Evolutionary conservation across 106 monocot genomes (phyloP), one percentile per base, ranked within the genome.

Genomic region (Xerophyta viscosa): DNA sequence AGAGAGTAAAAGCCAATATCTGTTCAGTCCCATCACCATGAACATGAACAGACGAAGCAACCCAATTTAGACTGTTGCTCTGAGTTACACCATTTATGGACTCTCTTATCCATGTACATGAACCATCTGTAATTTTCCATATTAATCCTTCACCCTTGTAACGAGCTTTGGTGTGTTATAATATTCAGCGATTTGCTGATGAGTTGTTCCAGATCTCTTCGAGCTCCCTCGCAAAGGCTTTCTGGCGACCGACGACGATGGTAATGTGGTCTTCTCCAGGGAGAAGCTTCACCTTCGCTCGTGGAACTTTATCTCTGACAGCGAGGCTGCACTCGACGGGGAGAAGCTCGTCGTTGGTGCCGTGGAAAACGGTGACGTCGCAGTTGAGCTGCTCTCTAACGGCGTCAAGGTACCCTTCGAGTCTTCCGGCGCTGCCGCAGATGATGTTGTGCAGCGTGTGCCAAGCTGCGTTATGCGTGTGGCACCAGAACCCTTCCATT

Each of bases 391-490:
- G 60, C 31, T 78, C 74, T 24, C 74, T 31, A 6, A 81, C 74
- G 1, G 60, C 29, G 33, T 78, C 87, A 0, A 87, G 71, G 58
- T 74, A 81, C 29, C 59, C 41, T 46, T 87, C 86, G 27, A 87
- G 49, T 64, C 77, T 87, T 8, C 60, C 57, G 0, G 67, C 87
- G 31, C 77, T 81, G 39, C 81, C 87, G 48, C 81, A 87, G 37
- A 87, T 81, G 63, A 87, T 62, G 58, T 87, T 87, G 69, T 87
- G 86, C n/a, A 87, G 64, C 0, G 87, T 87, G 52, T 87, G 87
- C 71, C 81, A 81, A 8, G 87, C 67, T 0, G 81, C 87, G 52
- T 80, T 77, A 44, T 87, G 81, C 3, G 77, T 81, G 71, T 87
- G 81, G 66, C 73, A 61, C 39, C 81, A 71, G 65, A 87, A 87